Base-by-base conservation (phyloP, 148 eudicot species). In the Dianthus caryophyllus region DNA sequence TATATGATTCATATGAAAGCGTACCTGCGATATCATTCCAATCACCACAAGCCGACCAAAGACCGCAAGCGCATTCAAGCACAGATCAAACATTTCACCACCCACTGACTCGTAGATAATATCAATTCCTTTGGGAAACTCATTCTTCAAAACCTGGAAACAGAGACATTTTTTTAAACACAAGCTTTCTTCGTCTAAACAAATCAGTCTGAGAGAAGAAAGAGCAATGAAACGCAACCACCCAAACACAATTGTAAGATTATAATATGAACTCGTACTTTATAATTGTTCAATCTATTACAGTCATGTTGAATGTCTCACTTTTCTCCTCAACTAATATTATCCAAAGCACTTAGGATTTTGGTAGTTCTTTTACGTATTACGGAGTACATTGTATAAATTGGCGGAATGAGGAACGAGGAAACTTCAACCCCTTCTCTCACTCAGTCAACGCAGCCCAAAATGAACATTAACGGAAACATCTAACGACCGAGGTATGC, bases 21-120 rank as follows among this genome's bases (percentile, higher is more conserved):
- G 39, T 70, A 93, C 98, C 98, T 93, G 98, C 84, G 98, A 93
- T 68, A 93, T 89, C 98, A 93, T 93, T 78, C 98, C 98, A 68
- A 93, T 93, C 69, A 93, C 95, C 67, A 89, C 82, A 54, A 93
- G 79, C 76, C 83, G 88, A 64, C 98, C 98, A 74, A 87, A 77
- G 33, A 80, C 68, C 61, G 96, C 98, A 44, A 93, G 78, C 9
- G 98, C 95, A 72, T 89, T 89, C 77, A 93, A 72, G 76, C 98
- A 89, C 71, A 81, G 55, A 79, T 89, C 80, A 79, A 93, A 85
- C 98, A 93, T 93, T 52, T 83, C 64, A 70, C 98, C 98, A 50
- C 98, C 98, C 41, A 93, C 96, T 22, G 98, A 89, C 80, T 93
- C 98, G 25, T 93, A 93, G 49, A 89, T 76, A 64, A 89, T 83